Percentiles rank a stretch among this genome's conserved stretches.
phyloP scores from a whole-genome alignment of 129 eudicot species.

The Saposhnikovia divaricata region DNA sequence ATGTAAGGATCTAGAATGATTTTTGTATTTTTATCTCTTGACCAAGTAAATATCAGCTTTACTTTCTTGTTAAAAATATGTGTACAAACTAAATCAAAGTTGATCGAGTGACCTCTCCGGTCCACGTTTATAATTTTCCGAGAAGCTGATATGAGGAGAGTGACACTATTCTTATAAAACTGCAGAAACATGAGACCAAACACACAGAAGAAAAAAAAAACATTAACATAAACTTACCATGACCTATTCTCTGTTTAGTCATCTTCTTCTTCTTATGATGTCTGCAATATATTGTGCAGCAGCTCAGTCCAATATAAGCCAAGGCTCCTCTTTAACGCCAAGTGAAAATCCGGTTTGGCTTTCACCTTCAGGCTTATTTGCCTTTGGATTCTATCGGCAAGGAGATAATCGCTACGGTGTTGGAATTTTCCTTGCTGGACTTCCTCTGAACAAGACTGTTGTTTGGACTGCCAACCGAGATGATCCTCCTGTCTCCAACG shows the following conservation, averaged over 20 bases:
- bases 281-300: neutral
- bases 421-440: conserved; percentile 19
- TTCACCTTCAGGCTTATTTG: conserved; percentile 5
- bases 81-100: too few relatives aligned
- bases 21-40: neutral
- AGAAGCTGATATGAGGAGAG: neutral
- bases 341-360: neutral
- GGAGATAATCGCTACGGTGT: neutral
- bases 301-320: conserved; percentile 26
- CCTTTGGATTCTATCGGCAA: neutral
- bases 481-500: conserved; percentile 8
- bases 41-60: neutral
- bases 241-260: neutral
- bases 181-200: neutral
- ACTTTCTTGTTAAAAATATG: too few relatives aligned
- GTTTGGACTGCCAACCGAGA: conserved; percentile 33
- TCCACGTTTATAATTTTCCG: neutral
- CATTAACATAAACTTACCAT: neutral
- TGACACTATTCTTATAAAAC: conserved; percentile 1
- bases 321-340: conserved; percentile 17
- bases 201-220: neutral
- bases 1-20: neutral
- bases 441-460: conserved; percentile 15
- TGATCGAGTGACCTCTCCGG: too few relatives aligned
- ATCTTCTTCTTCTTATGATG: conserved; percentile 3